Percentiles rank a stretch among this genome's conserved stretches.
These are phyloP conservation scores for Schwanniomyces yamadae DNA, from an alignment of 805 yeast genomes.

Conservation along the genomic window DNA sequence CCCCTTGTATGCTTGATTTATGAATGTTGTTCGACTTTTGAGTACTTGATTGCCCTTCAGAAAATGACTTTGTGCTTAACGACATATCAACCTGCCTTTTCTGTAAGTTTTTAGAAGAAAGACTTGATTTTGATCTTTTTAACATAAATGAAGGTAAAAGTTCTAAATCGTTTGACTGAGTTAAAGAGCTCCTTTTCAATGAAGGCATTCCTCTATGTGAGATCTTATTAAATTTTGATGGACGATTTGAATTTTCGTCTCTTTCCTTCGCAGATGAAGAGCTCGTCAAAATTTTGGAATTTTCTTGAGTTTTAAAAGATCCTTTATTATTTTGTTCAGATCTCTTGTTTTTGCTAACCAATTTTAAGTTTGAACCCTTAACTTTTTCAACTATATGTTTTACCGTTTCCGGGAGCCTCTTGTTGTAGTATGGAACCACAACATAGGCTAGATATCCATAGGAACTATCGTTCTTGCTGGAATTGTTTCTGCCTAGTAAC, in stretches of 20 bases:
- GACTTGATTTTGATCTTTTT: constrained; percentile 39
- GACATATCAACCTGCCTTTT: constrained; percentile 43
- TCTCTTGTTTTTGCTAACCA: constrained; percentile 9
- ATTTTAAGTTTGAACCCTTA: constrained; percentile 46
- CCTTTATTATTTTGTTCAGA: background rate
- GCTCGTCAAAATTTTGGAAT: too few species aligned
- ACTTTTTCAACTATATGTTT: constrained; percentile 46
- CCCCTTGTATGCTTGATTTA: background rate
- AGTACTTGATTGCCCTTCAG: constrained; percentile 5
- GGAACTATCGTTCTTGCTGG: constrained; percentile 38
- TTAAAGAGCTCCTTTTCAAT: constrained; percentile 14
- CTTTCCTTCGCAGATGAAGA: background rate
- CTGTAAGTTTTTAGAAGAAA: constrained; percentile 37
- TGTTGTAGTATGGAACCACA: constrained; percentile 52
- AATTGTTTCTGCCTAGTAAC: constrained; percentile 32
- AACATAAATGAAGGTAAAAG: constrained; percentile 34
- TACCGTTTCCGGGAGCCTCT: constrained; percentile 46
- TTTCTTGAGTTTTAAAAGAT: background rate
- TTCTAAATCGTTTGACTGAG: constrained; percentile 15
- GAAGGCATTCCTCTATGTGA: constrained; percentile 11
- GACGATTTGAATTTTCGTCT: background rate
- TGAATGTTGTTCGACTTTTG: constrained; percentile 9
- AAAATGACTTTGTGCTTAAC: constrained; percentile 8
- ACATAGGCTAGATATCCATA: constrained; percentile 52
- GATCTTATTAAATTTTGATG: constrained; percentile 1